Conservation (phyloP, 2,329 filamentous ascomycete genomes). For the Arthrobotrys megalospora region DNA sequence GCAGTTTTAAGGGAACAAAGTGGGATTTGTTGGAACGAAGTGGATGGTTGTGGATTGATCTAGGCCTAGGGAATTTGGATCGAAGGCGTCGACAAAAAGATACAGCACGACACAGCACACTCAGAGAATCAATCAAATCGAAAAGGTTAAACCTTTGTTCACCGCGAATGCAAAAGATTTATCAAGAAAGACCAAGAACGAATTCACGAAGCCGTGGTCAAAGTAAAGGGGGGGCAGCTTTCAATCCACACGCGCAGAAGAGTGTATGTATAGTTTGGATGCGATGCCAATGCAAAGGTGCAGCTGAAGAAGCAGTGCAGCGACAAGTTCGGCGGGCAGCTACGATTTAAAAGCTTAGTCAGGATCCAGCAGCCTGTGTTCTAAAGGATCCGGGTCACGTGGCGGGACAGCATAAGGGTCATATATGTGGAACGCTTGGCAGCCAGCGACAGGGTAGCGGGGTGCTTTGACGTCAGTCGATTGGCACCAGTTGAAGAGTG, state of each 20-base stretch:
- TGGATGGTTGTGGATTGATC: slow-evolving; percentile 14
- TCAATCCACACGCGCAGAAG: neutral
- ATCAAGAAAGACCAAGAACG: neutral
- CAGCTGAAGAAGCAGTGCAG: slow-evolving; percentile 16
- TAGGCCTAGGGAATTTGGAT: neutral
- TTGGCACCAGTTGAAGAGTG: no score
- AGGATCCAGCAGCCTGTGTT: slow-evolving; percentile 32
- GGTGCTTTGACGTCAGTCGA: no score
- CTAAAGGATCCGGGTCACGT: slow-evolving; percentile 20
- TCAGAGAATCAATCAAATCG: neutral
- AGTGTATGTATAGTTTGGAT: neutral
- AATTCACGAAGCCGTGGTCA: slow-evolving; percentile 3
- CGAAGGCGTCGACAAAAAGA: neutral
- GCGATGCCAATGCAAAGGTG: slow-evolving; percentile 28
- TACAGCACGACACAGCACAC: slow-evolving; percentile 24
- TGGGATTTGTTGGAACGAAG: slow-evolving; percentile 3
- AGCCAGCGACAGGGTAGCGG: neutral
- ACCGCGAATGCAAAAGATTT: neutral
- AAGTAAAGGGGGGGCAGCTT: neutral
- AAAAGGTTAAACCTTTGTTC: neutral
- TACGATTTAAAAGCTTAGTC: slow-evolving; percentile 42
- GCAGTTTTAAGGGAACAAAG: neutral
- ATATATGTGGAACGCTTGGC: neutral
- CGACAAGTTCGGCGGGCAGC: neutral
- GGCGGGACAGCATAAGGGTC: neutral